Conservation (phyloP, 805 yeast species). For the Candida lessepsii region DNA sequence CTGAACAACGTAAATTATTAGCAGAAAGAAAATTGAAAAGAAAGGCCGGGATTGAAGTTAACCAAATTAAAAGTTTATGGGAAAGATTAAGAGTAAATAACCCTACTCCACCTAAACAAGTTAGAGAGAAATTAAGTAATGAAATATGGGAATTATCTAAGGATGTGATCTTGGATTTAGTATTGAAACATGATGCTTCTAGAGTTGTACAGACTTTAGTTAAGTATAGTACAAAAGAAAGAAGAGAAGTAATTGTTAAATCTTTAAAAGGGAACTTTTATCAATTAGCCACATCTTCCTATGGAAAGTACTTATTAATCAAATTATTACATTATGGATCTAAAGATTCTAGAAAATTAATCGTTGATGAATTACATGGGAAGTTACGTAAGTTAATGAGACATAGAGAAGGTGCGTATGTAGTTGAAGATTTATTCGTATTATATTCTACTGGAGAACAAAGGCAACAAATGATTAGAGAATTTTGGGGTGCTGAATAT, state of each 20-base stretch:
- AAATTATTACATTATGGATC: slow-evolving; percentile 92
- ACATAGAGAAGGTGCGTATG: slow-evolving; percentile 98
- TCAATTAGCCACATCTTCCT: slow-evolving; percentile 83
- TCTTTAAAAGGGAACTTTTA: slow-evolving; percentile 75
- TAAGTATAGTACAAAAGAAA: slow-evolving; percentile 77
- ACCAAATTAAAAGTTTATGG: slow-evolving; percentile 84
- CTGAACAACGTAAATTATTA: slow-evolving; percentile 74
- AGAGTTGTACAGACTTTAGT: slow-evolving; percentile 93
- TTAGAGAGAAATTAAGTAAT: slow-evolving; percentile 73
- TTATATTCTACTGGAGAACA: slow-evolving; percentile 83
- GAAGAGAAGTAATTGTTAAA: slow-evolving; percentile 66
- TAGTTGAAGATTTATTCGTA: slow-evolving; percentile 87
- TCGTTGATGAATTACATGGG: slow-evolving; percentile 86
- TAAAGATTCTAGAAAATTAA: slow-evolving; percentile 69
- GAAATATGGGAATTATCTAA: slow-evolving; percentile 84
- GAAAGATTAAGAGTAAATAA: slow-evolving; percentile 83
- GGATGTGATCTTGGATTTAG: slow-evolving; percentile 77
- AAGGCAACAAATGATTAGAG: slow-evolving; percentile 86
- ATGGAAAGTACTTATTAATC: slow-evolving; percentile 88
- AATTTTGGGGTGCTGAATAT: slow-evolving; percentile 95
- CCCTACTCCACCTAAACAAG: slow-evolving; percentile 74
- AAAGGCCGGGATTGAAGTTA: slow-evolving; percentile 83
- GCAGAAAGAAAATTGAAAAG: slow-evolving; percentile 84
- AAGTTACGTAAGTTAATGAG: slow-evolving; percentile 87
- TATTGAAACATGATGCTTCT: slow-evolving; percentile 93